These are phyloP conservation scores for Solanum chmielewskii DNA, from an alignment of 257 asterid species.

Conservation along the genomic window DNA sequence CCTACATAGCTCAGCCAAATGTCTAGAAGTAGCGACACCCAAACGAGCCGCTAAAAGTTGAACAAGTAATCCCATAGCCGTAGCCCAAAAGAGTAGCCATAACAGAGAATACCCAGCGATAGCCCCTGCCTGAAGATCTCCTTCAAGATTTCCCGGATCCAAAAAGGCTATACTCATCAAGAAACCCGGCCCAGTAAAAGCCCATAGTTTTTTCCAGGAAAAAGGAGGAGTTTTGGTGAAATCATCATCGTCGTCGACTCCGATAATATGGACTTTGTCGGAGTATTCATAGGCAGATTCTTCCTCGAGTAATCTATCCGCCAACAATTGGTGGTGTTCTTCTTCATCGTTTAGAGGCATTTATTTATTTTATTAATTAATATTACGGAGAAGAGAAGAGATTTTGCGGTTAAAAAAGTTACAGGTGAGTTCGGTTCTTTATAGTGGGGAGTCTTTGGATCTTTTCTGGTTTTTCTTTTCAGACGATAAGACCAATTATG, in stretches of 20 bases:
- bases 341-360: slow-evolving; percentile 21
- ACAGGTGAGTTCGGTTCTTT: neutral
- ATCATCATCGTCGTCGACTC: slow-evolving; percentile 36
- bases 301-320: neutral
- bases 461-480: neutral
- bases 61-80: slow-evolving; percentile 61
- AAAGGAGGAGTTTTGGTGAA: slow-evolving; percentile 41
- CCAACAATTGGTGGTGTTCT: neutral
- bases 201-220: slow-evolving; percentile 80
- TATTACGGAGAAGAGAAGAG: neutral
- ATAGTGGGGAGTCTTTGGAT: neutral
- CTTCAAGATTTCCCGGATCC: slow-evolving; percentile 84
- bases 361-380: neutral
- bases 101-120: slow-evolving; percentile 66
- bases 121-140: slow-evolving; percentile 84
- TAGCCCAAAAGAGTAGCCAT: slow-evolving; percentile 85
- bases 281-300: slow-evolving; percentile 46
- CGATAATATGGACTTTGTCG: slow-evolving; percentile 48
- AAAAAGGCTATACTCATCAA: slow-evolving; percentile 72
- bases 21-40: slow-evolving; percentile 70
- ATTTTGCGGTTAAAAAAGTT: neutral
- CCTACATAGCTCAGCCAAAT: slow-evolving; percentile 69
- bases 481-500: neutral
- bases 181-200: slow-evolving; percentile 77
- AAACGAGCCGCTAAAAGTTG: slow-evolving; percentile 65